Evolutionary conservation across 805 yeast genomes (phyloP), one percentile per base, ranked within the genome.

Genomic region (Lipomyces lipofer): DNA sequence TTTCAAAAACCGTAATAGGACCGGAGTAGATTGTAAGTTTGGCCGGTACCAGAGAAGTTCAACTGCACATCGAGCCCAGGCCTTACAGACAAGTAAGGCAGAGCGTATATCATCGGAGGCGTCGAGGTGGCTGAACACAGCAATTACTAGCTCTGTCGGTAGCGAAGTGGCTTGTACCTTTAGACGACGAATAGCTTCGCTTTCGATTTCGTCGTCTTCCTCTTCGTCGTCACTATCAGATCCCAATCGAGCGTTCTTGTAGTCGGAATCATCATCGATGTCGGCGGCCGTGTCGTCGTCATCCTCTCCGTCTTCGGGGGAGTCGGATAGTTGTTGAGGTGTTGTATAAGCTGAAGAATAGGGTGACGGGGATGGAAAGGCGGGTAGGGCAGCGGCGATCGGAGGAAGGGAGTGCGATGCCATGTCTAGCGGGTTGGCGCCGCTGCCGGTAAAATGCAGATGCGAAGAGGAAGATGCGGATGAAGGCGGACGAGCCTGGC

Each of bases 21-120:
- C 75, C 1, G 67, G 55, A 43, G 75, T 76, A 56, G 76, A 75
- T 58, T 78, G 80, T 69, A 88, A 76, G 40, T 80, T 80, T 2
- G 97, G 97, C 55, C 98, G 79, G 67, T 88, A 87, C 95, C 97
- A 91, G 28, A 91, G 73, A 39, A 85, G 76, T 64, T 88, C 96
- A 9, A 89, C 82, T 12, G 87, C 82, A 39, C 87, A 74, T 61
- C 82, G 80, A 9, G 90, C 86, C 86, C 96, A 90, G 57, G 83
- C 79, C 63, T 81, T 83, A 70, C 96, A 90, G 6, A 88, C 91
- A 1, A 88, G 76, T 58, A 88, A 46, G 49, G 50, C 49, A 9
- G 57, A 25, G 15, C 49, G 40, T n/a, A 60, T 40, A 39, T 60
- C 58, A 9, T 36, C 36, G 6, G 62, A 32, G 10, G 49, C 29